phyloP scores from a whole-genome alignment of 2,329 filamentous ascomycete species.

The Fusarium pseudoanthophilum region DNA sequence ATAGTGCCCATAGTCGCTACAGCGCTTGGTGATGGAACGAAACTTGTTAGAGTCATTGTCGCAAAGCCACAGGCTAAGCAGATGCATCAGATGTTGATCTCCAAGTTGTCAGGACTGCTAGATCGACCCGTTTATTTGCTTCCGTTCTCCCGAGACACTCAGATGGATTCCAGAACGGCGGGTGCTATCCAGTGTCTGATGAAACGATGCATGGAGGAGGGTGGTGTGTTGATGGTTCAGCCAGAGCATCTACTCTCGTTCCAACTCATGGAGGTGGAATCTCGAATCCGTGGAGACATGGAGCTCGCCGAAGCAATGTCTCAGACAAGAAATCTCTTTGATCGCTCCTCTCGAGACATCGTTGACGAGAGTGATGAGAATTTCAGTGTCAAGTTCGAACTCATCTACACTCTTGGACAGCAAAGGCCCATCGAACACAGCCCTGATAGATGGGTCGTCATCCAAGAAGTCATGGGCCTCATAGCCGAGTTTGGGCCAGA shows the following conservation, averaged over 20 bases:
- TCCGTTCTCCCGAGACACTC: slow-evolving; percentile 66
- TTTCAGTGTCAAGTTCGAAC: slow-evolving; percentile 68
- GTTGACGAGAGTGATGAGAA: slow-evolving; percentile 75
- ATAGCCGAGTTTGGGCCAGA: slow-evolving; percentile 48
- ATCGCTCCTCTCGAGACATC: slow-evolving; percentile 61
- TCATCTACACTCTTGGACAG: slow-evolving; percentile 70
- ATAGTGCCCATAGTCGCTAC: slow-evolving; percentile 73
- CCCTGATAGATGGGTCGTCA: slow-evolving; percentile 65
- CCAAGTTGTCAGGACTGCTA: slow-evolving; percentile 63
- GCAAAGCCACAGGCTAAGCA: slow-evolving; percentile 70
- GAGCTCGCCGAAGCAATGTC: slow-evolving; percentile 51
- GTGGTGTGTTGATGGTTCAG: slow-evolving; percentile 69
- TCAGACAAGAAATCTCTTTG: slow-evolving; percentile 57
- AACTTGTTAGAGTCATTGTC: slow-evolving; percentile 68
- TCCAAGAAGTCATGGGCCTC: slow-evolving; percentile 63
- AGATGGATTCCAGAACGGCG: slow-evolving; percentile 48
- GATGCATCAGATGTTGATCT: slow-evolving; percentile 56
- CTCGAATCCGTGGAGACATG: slow-evolving; percentile 45
- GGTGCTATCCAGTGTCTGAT: slow-evolving; percentile 52
- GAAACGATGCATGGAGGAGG: slow-evolving; percentile 57
- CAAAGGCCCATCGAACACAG: slow-evolving; percentile 62
- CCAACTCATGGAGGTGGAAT: slow-evolving; percentile 69
- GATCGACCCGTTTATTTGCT: slow-evolving; percentile 65
- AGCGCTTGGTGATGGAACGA: slow-evolving; percentile 60
- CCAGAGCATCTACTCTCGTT: slow-evolving; percentile 74